Conservation (phyloP, 2,329 filamentous ascomycete genomes). For the Penicillium sp. region DNA sequence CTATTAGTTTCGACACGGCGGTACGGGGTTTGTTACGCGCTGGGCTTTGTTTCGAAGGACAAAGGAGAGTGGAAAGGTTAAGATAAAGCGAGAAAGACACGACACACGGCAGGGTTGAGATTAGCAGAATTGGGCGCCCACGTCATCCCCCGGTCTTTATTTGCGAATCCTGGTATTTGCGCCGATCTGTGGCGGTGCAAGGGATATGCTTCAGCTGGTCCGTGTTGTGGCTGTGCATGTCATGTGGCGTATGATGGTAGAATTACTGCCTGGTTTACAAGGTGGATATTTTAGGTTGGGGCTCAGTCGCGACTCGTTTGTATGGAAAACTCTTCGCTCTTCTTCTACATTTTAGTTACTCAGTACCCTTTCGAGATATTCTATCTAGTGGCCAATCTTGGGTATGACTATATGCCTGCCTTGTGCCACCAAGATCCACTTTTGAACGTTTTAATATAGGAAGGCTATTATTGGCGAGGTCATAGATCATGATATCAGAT, state of each 20-base stretch:
- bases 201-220: not conserved
- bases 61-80: not conserved
- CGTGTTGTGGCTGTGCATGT: constrained; percentile 14
- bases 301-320: not conserved
- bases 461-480: too few relatives aligned
- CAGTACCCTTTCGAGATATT: not conserved
- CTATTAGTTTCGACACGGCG: not conserved
- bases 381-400: too few relatives aligned
- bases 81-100: constrained; percentile 5
- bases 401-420: too few relatives aligned
- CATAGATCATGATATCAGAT: too few relatives aligned
- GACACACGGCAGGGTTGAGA: not conserved
- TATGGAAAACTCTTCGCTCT: not conserved
- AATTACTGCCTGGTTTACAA: not conserved
- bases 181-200: constrained; percentile 20
- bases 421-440: too few relatives aligned
- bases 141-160: constrained; percentile 24
- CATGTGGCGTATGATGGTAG: not conserved
- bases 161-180: constrained; percentile 16
- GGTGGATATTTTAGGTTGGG: not conserved
- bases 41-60: constrained; percentile 3
- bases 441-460: too few relatives aligned
- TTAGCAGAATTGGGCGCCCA: constrained; percentile 5
- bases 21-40: constrained; percentile 11
- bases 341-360: not conserved